Percentiles rank a stretch among this genome's conserved stretches.
Evolutionary conservation across 2,329 filamentous ascomycete genomes (phyloP).

Genomic region (Canariomyces notabilis): DNA sequence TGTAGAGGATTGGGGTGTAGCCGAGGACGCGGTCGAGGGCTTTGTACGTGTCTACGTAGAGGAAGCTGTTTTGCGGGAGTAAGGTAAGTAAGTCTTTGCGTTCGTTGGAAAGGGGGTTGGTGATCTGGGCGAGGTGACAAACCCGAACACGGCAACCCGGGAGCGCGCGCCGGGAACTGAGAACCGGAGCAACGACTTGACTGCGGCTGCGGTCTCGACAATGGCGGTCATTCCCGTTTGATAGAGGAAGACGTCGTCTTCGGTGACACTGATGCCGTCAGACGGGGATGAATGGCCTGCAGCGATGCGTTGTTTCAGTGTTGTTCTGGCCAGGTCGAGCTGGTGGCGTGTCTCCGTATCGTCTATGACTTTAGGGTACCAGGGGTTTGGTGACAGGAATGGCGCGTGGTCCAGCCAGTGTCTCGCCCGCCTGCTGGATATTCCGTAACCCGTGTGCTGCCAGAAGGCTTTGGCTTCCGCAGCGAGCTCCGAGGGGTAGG

Average conservation of each 20-base stretch:
- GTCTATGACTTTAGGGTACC: not conserved
- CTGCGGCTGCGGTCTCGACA: conserved; percentile 5
- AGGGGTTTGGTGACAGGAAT: not conserved
- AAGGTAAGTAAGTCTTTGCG: not conserved
- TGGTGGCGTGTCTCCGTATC: not conserved
- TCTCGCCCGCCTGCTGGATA: conserved; percentile 19
- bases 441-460: conserved; percentile 25
- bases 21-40: conserved; percentile 9
- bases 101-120: too few species aligned
- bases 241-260: conserved; percentile 20
- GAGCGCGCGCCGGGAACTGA: not conserved
- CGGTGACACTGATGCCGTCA: not conserved
- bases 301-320: conserved; percentile 9
- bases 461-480: conserved; percentile 17
- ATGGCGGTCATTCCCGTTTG: conserved; percentile 22
- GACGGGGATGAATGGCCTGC: not conserved
- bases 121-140: not conserved
- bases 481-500: conserved; percentile 12
- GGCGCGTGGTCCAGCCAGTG: conserved; percentile 17
- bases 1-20: conserved; percentile 15
- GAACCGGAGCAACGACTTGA: conserved; percentile 5
- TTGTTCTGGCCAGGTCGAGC: not conserved
- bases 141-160: conserved; percentile 19
- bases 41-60: conserved; percentile 25
- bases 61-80: conserved; percentile 9